Percentiles rank a stretch among this genome's conserved stretches.
Conservation (phyloP, 768 basidiomycete species). For the Terana coerulea region DNA sequence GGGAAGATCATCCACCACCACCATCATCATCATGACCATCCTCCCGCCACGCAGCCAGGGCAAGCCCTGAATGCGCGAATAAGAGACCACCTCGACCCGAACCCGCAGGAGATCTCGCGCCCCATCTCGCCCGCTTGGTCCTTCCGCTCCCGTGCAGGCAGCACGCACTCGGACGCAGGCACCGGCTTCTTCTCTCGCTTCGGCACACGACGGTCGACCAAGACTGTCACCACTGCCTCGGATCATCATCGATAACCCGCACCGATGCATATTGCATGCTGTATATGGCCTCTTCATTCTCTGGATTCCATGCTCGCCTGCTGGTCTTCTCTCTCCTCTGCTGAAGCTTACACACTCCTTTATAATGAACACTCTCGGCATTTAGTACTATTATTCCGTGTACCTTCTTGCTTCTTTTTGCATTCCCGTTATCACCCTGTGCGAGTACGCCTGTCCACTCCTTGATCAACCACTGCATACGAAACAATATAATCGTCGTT, state of each 20-base stretch:
- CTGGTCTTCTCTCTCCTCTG: conserved; percentile 5
- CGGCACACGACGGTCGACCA: conserved; percentile 62
- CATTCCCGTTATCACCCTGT: conserved; percentile 3
- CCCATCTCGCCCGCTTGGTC: conserved; percentile 84
- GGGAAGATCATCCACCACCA: conserved; percentile 53
- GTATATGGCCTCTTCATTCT: neutral
- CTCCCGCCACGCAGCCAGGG: conserved; percentile 20
- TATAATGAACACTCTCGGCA: conserved; percentile 7
- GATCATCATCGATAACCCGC: conserved; percentile 7
- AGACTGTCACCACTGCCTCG: conserved; percentile 20
- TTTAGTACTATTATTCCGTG: neutral
- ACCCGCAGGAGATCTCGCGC: conserved; percentile 43
- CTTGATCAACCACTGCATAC: neutral
- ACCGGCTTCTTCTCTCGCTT: conserved; percentile 70
- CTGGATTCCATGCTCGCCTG: conserved; percentile 1
- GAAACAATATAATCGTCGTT: conserved; percentile 4
- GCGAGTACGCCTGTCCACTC: conserved; percentile 7
- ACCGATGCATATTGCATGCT: neutral
- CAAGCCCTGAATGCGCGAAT: conserved; percentile 23
- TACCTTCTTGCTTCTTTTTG: neutral
- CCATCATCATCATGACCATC: conserved; percentile 36
- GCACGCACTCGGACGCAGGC: conserved; percentile 60
- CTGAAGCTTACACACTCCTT: conserved; percentile 16
- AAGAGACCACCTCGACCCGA: conserved; percentile 51
- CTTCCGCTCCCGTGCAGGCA: conserved; percentile 78